Percentiles rank a stretch among this genome's conserved stretches.
Evolutionary conservation across 2,329 filamentous ascomycete genomes (phyloP).

Genomic region (Aspergillus arachidicola): DNA sequence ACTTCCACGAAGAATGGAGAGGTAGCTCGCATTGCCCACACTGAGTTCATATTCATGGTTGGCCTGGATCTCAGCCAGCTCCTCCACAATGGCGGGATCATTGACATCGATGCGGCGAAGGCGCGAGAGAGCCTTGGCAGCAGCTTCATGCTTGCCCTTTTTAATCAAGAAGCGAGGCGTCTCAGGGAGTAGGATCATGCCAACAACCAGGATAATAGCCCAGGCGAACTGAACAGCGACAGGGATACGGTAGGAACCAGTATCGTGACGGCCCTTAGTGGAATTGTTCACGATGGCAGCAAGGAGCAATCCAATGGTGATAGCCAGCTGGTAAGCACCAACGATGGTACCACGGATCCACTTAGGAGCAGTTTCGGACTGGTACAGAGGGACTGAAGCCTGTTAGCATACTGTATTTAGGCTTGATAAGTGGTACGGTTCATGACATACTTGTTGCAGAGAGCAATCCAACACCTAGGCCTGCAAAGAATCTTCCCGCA

Average conservation of each 20-base stretch:
- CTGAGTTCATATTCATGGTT: constrained; percentile 81
- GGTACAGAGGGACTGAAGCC: constrained; percentile 60
- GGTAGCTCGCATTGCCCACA: constrained; percentile 39
- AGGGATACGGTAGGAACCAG: constrained; percentile 74
- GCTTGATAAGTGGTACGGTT: background rate
- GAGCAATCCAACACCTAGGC: constrained; percentile 71
- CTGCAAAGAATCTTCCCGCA: constrained; percentile 53
- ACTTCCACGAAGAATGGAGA: constrained; percentile 38
- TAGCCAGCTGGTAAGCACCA: constrained; percentile 77
- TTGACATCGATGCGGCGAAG: constrained; percentile 70
- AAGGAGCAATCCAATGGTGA: constrained; percentile 74
- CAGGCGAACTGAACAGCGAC: constrained; percentile 79
- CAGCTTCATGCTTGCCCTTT: constrained; percentile 67
- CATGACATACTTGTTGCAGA: constrained; percentile 69
- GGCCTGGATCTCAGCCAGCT: constrained; percentile 81
- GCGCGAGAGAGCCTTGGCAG: constrained; percentile 62
- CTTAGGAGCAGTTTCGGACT: constrained; percentile 74
- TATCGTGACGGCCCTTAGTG: constrained; percentile 63
- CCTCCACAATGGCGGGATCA: constrained; percentile 71
- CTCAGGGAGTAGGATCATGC: constrained; percentile 76
- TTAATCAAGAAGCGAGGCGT: constrained; percentile 84
- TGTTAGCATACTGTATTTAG: constrained; percentile 6
- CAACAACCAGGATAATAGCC: constrained; percentile 71
- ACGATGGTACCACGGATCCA: constrained; percentile 78
- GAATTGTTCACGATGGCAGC: constrained; percentile 73